phyloP scores from a whole-genome alignment of 306 rosid genomes.

The Glycine tomentella region DNA sequence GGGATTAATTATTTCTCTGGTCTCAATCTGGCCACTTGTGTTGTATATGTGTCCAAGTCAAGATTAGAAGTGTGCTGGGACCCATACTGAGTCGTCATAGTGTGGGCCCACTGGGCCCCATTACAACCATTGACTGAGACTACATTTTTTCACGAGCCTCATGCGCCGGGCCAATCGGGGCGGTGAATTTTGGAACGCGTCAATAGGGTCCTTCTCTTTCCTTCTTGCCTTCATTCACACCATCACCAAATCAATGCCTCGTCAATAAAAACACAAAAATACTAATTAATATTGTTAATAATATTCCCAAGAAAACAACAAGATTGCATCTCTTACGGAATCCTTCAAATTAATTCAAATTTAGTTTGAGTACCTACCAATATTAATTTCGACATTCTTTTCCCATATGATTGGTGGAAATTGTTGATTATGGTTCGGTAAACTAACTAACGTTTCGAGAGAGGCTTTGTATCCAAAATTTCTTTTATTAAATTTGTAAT shows the following conservation, averaged over 20 bases:
- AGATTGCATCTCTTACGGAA: not conserved
- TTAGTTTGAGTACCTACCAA: not conserved
- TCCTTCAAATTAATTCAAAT: not conserved
- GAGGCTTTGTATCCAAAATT: not conserved
- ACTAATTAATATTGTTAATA: not conserved
- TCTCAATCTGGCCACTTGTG: too few species aligned
- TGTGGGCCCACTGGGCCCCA: constrained; percentile 18
- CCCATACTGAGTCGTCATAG: not conserved
- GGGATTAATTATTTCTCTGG: too few species aligned
- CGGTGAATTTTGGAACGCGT: constrained; percentile 54
- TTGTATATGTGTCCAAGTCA: too few species aligned
- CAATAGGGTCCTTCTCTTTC: constrained; percentile 45
- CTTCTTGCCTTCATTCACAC: not conserved
- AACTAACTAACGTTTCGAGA: not conserved
- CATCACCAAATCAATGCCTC: not conserved
- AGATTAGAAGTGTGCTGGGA: not conserved
- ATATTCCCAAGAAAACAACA: not conserved
- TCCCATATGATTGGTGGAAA: not conserved
- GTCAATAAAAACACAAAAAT: not conserved
- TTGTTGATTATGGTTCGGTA: not conserved
- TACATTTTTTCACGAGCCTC: constrained; percentile 46
- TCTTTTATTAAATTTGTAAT: not conserved
- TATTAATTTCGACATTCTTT: not conserved
- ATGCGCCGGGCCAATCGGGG: constrained; percentile 58
- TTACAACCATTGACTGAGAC: constrained; percentile 59